Base-by-base conservation (phyloP, 2,329 filamentous ascomycete genomes). In the Chaetomium globosum region DNA sequence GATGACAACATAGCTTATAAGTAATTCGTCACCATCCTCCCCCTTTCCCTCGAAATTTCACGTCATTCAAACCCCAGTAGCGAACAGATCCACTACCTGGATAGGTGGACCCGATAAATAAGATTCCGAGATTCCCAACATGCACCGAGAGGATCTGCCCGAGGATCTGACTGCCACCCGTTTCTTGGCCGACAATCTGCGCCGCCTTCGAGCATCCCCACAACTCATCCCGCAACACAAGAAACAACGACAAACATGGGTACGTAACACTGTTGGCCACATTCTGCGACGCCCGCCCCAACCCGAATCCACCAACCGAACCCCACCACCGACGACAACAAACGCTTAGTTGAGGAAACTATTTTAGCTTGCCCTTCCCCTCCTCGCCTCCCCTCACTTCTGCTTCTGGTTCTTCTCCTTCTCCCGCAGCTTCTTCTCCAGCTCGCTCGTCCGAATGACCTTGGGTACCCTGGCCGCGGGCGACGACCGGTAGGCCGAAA, bases 391-490 rank as follows among this genome's bases (percentile, higher is more conserved):
- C 3, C 54, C 48, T 68, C 64, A 71, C 62, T 70, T 71, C 64
- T 60, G 67, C 59, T 67, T 79, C 58, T 78, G 72, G 8, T 56
- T 26, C 26, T 55, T 61, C 51, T 71, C 63, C 61, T 70, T 70
- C 73, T 80, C 80, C 59, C 79, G 71, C 67, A 78, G 74, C 66
- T 74, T 77, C 73, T 82, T 82, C 52, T 77, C 80, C 31, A 84
- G 71, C 49, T 85, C 82, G 72, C 82, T 84, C 0, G 82, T 81
- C 65, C 79, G 79, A 68, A 84, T 82, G 30, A 84, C 68, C 72
- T 80, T 84, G 54, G 82, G 80, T 55, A 59, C 39, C 48, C 33
- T 74, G 59, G 53, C 67, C n/a, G 65, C 68, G 7, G 78, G 78
- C 13, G 79, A 70, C 13, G 79, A 70, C 68, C 75, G 74, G 71